Conservation (phyloP, 371 early-diverging fungal species). For the Syncephalis plumigaleata region DNA sequence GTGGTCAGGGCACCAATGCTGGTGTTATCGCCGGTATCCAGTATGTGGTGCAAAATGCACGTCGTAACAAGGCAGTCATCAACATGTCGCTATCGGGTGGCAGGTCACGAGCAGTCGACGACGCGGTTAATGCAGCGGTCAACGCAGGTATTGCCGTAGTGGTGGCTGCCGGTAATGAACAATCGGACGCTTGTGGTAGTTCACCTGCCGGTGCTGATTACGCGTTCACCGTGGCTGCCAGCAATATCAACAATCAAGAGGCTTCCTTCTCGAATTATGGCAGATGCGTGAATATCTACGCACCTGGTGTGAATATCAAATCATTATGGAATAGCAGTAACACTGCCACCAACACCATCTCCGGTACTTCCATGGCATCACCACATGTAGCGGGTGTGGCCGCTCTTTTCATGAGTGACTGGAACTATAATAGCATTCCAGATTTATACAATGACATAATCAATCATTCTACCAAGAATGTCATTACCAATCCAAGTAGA, state of each 20-base stretch:
- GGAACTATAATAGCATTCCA: too few species aligned
- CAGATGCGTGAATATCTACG: conserved; percentile 42
- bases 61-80: conserved; percentile 10
- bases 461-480: too few species aligned
- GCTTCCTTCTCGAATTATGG: conserved; percentile 62
- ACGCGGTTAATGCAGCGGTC: background rate
- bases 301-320: conserved; percentile 22
- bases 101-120: conserved; percentile 4
- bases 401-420: conserved; percentile 19
- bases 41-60: conserved; percentile 27
- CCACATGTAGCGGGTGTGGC: conserved; percentile 72
- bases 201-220: conserved; percentile 35
- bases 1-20: conserved; percentile 47
- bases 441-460: too few species aligned
- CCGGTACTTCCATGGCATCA: conserved; percentile 66
- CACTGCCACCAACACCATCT: conserved; percentile 20
- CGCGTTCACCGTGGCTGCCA: conserved; percentile 48
- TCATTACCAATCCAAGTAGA: too few species aligned
- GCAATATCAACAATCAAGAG: conserved; percentile 17
- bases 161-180: conserved; percentile 42
- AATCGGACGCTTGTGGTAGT: conserved; percentile 26
- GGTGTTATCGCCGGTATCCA: conserved; percentile 56
- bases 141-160: conserved; percentile 27
- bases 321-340: conserved; percentile 17
- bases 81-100: conserved; percentile 35